Evolutionary conservation across 1,284 basidiomycete genomes (phyloP).

Genomic region (Afroboletus lepidellus): DNA sequence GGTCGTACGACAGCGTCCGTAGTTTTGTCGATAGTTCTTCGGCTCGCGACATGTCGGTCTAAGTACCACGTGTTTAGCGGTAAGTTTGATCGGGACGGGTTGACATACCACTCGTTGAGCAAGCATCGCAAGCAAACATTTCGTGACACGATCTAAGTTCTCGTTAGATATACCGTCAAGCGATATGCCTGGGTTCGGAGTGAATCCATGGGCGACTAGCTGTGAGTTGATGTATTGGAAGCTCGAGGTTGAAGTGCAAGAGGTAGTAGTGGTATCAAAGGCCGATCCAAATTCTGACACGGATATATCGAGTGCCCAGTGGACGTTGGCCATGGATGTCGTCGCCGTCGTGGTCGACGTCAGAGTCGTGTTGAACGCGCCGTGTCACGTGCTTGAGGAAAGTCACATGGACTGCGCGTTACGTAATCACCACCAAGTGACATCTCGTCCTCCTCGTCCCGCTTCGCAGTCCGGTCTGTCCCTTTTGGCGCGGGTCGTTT

Average conservation of each 20-base stretch:
- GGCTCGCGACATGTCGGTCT: conserved; percentile 81
- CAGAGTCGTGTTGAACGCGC: conserved; percentile 31
- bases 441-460: conserved; percentile 5
- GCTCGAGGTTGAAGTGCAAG: conserved; percentile 48
- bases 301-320: conserved; percentile 45
- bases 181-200: conserved; percentile 56
- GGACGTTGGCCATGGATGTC: conserved; percentile 32
- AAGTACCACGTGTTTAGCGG: conserved; percentile 9
- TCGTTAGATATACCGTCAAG: conserved; percentile 45
- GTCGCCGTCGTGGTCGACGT: conserved; percentile 8
- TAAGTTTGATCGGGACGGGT: not conserved
- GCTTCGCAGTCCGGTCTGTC: conserved; percentile 14
- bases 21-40: conserved; percentile 76
- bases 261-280: conserved; percentile 41
- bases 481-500: conserved; percentile 12
- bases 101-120: conserved; percentile 73
- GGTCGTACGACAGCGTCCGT: conserved; percentile 78
- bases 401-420: conserved; percentile 31
- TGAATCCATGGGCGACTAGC: conserved; percentile 62
- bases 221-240: conserved; percentile 37
- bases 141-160: conserved; percentile 66
- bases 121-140: conserved; percentile 77
- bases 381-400: conserved; percentile 28
- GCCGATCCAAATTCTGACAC: conserved; percentile 43
- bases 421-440: conserved; percentile 23